Base-by-base conservation (phyloP, 805 yeast genomes). In the Wickerhamiella alocasiicola region DNA sequence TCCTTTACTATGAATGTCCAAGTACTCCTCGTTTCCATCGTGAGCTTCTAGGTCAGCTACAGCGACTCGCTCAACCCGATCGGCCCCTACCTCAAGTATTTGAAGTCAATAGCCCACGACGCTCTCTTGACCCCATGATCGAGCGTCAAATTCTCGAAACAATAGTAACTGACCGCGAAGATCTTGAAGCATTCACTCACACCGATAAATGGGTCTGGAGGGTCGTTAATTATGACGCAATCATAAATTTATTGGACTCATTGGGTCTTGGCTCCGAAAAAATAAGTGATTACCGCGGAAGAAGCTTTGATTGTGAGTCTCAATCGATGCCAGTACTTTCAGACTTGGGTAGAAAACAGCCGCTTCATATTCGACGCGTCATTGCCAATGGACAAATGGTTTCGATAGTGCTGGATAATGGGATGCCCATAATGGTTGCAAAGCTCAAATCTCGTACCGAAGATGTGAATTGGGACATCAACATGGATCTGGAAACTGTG, bases 71-170 rank as follows among this genome's bases (percentile, higher is more conserved):
- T 9, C 28, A 41, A 20, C 26, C 19, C 16, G 46, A 29, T 4
- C 42, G 46, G 11, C 19, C 43, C 6, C 41, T 39, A 9, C 32
- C 44, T 2, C n/a, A 20, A 9, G 16, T 45, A 3, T 21, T 32
- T 17, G 41, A 42, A 9, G 43, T 45, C 2, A 21, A 29, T 9
- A 36, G 32, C 3, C 31, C 34, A 9, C 26, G 34, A 16, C 29
- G 24, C 16, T n/a, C 21, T 4, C 37, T 48, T 4, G 37, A 45
- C 11, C 50, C 48, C 2, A n/a, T 9, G 4, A 36, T 16, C 5
- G 52, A 50, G 48, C 48, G 53, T 2, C n/a, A 32, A 21, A 43
- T 52, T 3, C 30, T 52, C 2, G 42, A 43, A 16, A 15, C 17
- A 20, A 36, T 49, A 3, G 29, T 52, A 2, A 11, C n/a, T 5